Percentiles rank a stretch among this genome's conserved stretches.
phyloP scores from a whole-genome alignment of 768 basidiomycete species.

The Boletus huronensis region DNA sequence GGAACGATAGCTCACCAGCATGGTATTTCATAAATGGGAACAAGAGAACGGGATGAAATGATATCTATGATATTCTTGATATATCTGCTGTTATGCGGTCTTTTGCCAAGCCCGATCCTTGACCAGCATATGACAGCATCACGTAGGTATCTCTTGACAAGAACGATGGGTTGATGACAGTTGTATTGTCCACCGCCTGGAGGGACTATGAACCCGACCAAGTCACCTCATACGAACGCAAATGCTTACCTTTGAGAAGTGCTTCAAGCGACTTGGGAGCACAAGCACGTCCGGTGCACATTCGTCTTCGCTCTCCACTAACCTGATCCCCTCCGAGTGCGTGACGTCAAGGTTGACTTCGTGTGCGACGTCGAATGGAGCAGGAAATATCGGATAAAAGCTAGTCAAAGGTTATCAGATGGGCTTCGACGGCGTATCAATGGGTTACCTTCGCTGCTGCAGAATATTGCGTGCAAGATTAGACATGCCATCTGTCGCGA shows the following conservation, averaged over 20 bases:
- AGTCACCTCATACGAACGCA: too few species aligned
- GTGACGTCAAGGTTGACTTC: conserved; percentile 91
- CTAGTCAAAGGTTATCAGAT: conserved; percentile 37
- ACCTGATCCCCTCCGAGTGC: conserved; percentile 54
- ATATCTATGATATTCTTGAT: conserved; percentile 23
- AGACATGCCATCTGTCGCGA: conserved; percentile 69
- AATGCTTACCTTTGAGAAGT: conserved; percentile 76
- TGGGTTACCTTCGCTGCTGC: conserved; percentile 75
- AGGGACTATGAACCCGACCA: background rate
- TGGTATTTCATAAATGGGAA: background rate
- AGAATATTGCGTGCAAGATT: conserved; percentile 76
- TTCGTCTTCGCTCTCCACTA: conserved; percentile 35
- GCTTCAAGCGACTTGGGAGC: conserved; percentile 82
- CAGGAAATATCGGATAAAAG: conserved; percentile 94
- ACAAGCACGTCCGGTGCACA: conserved; percentile 81
- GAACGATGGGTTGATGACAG: conserved; percentile 84
- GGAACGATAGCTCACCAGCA: background rate
- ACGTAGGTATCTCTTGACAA: conserved; percentile 60
- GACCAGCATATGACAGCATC: conserved; percentile 36
- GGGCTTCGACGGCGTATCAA: background rate
- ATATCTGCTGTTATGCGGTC: conserved; percentile 30
- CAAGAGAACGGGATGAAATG: background rate
- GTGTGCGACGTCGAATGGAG: conserved; percentile 63
- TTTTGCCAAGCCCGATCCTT: conserved; percentile 22
- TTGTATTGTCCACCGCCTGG: conserved; percentile 74